These are phyloP conservation scores for Aciculosporium take DNA, from an alignment of 2,329 filamentous ascomycete genomes.

Conservation along the genomic window DNA sequence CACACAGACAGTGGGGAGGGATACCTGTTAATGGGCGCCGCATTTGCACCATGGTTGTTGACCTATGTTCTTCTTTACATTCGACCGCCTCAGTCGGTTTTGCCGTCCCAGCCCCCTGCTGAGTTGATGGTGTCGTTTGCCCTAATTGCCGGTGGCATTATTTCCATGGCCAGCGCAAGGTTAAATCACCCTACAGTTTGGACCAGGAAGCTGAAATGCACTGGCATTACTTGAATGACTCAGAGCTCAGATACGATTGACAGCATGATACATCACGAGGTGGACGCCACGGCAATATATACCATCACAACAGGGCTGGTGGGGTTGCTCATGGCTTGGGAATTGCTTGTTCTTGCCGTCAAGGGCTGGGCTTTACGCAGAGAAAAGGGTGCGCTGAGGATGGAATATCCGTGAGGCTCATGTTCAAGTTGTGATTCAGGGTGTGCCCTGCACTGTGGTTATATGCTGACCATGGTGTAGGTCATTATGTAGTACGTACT, in stretches of 20 bases:
- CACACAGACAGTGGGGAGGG: slow-evolving; percentile 95
- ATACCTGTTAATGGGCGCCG: slow-evolving; percentile 64
- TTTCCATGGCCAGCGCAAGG: slow-evolving; percentile 84
- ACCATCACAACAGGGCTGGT: slow-evolving; percentile 77
- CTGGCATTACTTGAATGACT: background rate
- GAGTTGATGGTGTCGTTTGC: slow-evolving; percentile 83
- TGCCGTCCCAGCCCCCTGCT: slow-evolving; percentile 75
- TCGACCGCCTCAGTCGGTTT: slow-evolving; percentile 62
- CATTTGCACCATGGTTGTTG: slow-evolving; percentile 59
- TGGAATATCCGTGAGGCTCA: background rate
- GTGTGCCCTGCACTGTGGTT: no score
- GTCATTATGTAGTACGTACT: no score
- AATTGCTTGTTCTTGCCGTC: slow-evolving; percentile 60
- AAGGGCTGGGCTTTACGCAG: slow-evolving; percentile 68
- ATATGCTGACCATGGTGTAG: no score
- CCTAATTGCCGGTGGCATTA: slow-evolving; percentile 69
- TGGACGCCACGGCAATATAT: slow-evolving; percentile 90
- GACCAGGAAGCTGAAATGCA: no score
- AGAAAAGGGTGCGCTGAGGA: slow-evolving; percentile 9
- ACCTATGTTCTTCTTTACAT: slow-evolving; percentile 74
- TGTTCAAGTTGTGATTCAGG: no score
- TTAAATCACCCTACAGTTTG: background rate
- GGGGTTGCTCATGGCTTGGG: slow-evolving; percentile 74
- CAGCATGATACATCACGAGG: slow-evolving; percentile 59
- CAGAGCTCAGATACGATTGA: slow-evolving; percentile 61